Evolutionary conservation across 768 basidiomycete species (phyloP).

Genomic region (Tremella fuciformis): DNA sequence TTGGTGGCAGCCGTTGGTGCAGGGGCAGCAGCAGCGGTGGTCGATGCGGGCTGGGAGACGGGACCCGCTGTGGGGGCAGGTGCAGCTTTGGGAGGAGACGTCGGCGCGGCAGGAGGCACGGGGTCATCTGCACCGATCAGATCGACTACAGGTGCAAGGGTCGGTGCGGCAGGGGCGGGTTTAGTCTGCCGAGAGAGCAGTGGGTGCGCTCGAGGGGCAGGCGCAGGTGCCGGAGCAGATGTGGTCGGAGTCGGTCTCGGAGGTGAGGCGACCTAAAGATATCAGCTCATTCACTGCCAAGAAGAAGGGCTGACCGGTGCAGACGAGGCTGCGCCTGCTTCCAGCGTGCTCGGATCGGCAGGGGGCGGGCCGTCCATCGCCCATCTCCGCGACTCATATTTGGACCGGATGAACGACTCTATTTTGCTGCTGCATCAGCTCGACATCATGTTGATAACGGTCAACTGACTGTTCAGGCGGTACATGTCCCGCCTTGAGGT

Average conservation of each 20-base stretch:
- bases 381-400: conserved; percentile 92
- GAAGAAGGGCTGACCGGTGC: conserved; percentile 4
- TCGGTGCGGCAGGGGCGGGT: conserved; percentile 27
- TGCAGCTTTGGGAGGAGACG: conserved; percentile 23
- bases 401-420: conserved; percentile 93
- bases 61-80: conserved; percentile 9
- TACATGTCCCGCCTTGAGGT: conserved; percentile 82
- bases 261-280: conserved; percentile 2
- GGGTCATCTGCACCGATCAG: conserved; percentile 40
- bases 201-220: conserved; percentile 34
- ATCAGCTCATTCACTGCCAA: conserved; percentile 3
- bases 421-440: conserved; percentile 71
- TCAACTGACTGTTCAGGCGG: conserved; percentile 85
- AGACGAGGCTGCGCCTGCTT: conserved; percentile 50
- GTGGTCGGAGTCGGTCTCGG: conserved; percentile 29
- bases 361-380: conserved; percentile 86
- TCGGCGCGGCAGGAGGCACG: conserved; percentile 21
- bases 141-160: conserved; percentile 40
- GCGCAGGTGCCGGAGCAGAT: conserved; percentile 31
- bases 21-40: conserved; percentile 18
- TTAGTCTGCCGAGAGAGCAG: conserved; percentile 31
- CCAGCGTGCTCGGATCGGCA: conserved; percentile 73
- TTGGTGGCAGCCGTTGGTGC: conserved; percentile 17
- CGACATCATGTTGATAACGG: neutral
- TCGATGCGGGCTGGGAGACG: conserved; percentile 15